Percentiles rank a stretch among this genome's conserved stretches.
These are phyloP conservation scores for Candida takata DNA, from an alignment of 805 yeast genomes.

Conservation along the genomic window DNA sequence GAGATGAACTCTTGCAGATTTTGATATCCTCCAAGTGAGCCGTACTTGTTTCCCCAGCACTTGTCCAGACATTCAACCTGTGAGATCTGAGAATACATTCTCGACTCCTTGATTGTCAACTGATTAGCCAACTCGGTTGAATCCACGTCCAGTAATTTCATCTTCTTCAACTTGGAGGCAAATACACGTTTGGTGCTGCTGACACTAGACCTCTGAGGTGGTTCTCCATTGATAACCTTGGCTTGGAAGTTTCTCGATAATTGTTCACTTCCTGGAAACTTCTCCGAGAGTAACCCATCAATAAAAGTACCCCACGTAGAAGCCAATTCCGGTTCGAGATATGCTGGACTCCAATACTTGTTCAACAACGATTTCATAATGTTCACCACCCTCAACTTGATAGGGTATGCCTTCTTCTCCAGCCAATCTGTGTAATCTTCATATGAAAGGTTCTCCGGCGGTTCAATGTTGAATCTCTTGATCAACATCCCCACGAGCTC, in stretches of 20 bases:
- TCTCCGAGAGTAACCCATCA: conserved; percentile 31
- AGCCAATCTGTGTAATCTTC: conserved; percentile 79
- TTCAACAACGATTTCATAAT: conserved; percentile 61
- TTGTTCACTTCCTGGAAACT: conserved; percentile 37
- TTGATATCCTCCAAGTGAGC: conserved; percentile 44
- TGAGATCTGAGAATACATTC: conserved; percentile 57
- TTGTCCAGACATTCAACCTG: conserved; percentile 70
- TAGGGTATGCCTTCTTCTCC: conserved; percentile 59
- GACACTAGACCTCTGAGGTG: conserved; percentile 1
- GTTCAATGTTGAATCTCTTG: conserved; percentile 58
- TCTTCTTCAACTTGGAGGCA: conserved; percentile 26
- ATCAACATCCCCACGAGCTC: conserved; percentile 55
- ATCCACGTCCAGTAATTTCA: conserved; percentile 60
- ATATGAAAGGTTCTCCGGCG: conserved; percentile 82
- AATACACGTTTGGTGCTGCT: conserved; percentile 4
- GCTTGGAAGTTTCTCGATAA: conserved; percentile 32
- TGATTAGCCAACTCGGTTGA: conserved; percentile 77
- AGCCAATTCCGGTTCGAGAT: conserved; percentile 39
- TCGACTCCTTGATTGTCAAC: conserved; percentile 71
- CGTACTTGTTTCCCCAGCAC: conserved; percentile 66
- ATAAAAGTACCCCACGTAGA: conserved; percentile 33
- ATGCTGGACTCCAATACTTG: conserved; percentile 62
- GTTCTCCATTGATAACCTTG: conserved; percentile 18
- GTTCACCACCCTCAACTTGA: conserved; percentile 57
- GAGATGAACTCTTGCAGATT: conserved; percentile 57